phyloP scores from a whole-genome alignment of 805 yeast genomes.

The Cyberlindnera amylophila region DNA sequence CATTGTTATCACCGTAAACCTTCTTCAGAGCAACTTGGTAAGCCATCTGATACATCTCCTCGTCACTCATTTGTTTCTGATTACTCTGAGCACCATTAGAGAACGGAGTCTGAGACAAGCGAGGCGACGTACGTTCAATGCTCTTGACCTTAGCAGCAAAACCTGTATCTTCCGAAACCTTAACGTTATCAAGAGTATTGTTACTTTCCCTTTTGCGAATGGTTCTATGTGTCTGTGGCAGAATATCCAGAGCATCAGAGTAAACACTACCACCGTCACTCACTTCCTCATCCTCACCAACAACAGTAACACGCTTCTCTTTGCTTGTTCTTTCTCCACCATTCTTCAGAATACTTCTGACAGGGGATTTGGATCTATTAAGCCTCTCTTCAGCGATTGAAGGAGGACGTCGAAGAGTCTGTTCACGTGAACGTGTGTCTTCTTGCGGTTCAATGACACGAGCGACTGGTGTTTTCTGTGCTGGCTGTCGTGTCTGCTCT shows the following conservation, averaged over 20 bases:
- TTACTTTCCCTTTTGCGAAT: slow-evolving; percentile 5
- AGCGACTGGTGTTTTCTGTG: not conserved
- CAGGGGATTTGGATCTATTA: slow-evolving; percentile 13
- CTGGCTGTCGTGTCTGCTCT: not conserved
- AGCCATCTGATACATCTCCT: slow-evolving; percentile 54
- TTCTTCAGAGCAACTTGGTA: slow-evolving; percentile 51
- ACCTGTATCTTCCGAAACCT: slow-evolving; percentile 11
- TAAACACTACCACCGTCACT: slow-evolving; percentile 25
- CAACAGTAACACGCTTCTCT: slow-evolving; percentile 11
- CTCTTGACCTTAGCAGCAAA: slow-evolving; percentile 3
- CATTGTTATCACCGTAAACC: slow-evolving; percentile 43
- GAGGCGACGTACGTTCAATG: not conserved
- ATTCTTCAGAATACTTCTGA: slow-evolving; percentile 15
- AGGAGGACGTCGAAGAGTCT: not conserved
- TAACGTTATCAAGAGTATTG: slow-evolving; percentile 10
- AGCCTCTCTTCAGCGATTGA: not conserved
- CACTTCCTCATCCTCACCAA: slow-evolving; percentile 17
- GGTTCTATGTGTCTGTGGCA: slow-evolving; percentile 11
- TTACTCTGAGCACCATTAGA: not conserved
- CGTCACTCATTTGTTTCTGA: slow-evolving; percentile 3
- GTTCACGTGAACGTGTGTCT: too few relatives aligned
- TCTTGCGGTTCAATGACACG: not conserved
- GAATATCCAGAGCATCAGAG: slow-evolving; percentile 22
- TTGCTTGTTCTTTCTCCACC: slow-evolving; percentile 4
- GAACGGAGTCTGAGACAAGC: not conserved